phyloP scores from a whole-genome alignment of 805 yeast genomes.

The Lipomyces oligophaga region DNA sequence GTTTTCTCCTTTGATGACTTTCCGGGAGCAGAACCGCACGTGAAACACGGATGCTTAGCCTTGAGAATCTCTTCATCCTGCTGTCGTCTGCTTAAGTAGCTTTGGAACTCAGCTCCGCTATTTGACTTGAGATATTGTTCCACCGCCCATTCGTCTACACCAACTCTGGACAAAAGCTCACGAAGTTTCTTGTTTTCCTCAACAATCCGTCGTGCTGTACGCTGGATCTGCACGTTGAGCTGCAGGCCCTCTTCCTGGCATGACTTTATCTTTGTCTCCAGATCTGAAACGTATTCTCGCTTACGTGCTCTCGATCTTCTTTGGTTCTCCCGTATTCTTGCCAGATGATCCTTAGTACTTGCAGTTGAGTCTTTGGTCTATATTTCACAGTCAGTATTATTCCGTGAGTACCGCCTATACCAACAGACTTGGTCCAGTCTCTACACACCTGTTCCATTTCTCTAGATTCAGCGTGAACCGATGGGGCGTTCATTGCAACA shows the following conservation, averaged over 20 bases:
- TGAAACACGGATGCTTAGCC: constrained; percentile 17
- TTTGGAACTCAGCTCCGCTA: constrained; percentile 4
- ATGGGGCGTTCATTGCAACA: too few relatives aligned
- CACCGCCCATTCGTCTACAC: constrained; percentile 15
- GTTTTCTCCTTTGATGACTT: background rate
- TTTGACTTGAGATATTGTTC: constrained; percentile 14
- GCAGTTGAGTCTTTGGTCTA: constrained; percentile 2
- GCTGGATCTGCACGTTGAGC: constrained; percentile 23
- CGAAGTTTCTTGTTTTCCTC: constrained; percentile 21
- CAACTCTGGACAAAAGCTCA: constrained; percentile 13
- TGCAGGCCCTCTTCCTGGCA: constrained; percentile 25
- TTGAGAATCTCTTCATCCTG: constrained; percentile 15
- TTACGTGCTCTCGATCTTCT: constrained; percentile 26
- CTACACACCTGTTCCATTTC: too few relatives aligned
- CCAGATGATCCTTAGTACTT: constrained; percentile 11
- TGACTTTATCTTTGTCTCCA: constrained; percentile 19
- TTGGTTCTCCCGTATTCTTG: constrained; percentile 25
- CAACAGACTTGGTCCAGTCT: too few relatives aligned
- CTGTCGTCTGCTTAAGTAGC: constrained; percentile 4
- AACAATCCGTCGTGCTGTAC: constrained; percentile 25
- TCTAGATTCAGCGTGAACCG: too few relatives aligned
- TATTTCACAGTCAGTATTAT: background rate
- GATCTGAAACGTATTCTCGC: constrained; percentile 23
- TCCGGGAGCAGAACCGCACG: constrained; percentile 22
- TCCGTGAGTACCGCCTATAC: too few relatives aligned